Evolutionary conservation across 108 stramenopile species (phyloP).

Genomic region (Pinguiococcus pyrenoidosus): DNA sequence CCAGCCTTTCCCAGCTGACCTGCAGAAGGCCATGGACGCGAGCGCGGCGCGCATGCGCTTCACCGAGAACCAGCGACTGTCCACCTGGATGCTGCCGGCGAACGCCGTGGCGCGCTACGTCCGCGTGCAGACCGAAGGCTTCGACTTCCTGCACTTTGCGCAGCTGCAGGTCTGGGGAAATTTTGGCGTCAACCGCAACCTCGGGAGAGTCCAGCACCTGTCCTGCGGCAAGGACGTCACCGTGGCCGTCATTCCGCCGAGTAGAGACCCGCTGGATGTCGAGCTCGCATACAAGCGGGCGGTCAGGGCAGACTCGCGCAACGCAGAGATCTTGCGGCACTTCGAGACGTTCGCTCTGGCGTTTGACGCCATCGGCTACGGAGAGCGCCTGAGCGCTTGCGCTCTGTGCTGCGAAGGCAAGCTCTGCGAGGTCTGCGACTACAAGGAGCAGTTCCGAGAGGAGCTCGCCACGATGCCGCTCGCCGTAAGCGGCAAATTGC

Average conservation of each 20-base stretch:
- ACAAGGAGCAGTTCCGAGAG: constrained; percentile 19
- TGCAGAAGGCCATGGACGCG: constrained; percentile 11
- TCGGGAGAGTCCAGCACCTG: constrained; percentile 23
- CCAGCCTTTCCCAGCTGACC: constrained; percentile 29
- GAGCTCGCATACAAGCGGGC: constrained; percentile 39
- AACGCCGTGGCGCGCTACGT: constrained; percentile 41
- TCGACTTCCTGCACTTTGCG: constrained; percentile 44
- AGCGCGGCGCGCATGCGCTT: constrained; percentile 18
- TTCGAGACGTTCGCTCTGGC: constrained; percentile 34
- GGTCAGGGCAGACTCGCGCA: constrained; percentile 32
- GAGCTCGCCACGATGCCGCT: constrained; percentile 31
- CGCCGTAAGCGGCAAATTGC: constrained; percentile 28
- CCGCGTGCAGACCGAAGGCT: constrained; percentile 45
- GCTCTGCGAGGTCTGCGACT: constrained; percentile 32
- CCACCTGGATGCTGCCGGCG: constrained; percentile 37
- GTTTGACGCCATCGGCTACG: constrained; percentile 35
- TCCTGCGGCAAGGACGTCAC: constrained; percentile 44
- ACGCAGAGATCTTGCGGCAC: constrained; percentile 44
- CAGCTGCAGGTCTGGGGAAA: constrained; percentile 41
- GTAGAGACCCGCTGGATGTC: constrained; percentile 27
- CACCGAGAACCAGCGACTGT: constrained; percentile 15
- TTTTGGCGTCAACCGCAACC: constrained; percentile 5
- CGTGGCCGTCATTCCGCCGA: constrained; percentile 31
- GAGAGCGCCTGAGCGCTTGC: constrained; percentile 18
- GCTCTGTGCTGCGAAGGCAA: constrained; percentile 18